These are phyloP conservation scores for Fraxinus platypoda DNA, from an alignment of 305 asterid species.

Conservation along the genomic window DNA sequence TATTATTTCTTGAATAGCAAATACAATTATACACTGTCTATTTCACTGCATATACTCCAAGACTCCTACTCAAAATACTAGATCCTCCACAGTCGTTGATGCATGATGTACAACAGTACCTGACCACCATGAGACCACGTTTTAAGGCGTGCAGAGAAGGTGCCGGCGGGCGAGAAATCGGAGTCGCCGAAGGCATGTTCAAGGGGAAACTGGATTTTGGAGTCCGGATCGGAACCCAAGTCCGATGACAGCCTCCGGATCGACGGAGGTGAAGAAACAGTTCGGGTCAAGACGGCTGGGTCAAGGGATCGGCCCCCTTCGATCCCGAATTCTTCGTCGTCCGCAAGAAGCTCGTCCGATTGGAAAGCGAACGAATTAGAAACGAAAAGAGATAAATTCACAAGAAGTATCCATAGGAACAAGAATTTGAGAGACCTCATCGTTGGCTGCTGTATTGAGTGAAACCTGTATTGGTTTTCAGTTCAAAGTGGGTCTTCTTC, in stretches of 20 bases:
- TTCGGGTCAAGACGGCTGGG: slow-evolving; percentile 28
- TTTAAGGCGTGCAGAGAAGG: slow-evolving; percentile 84
- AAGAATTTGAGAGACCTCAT: slow-evolving; percentile 25
- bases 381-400: slow-evolving; percentile 17
- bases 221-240: slow-evolving; percentile 63
- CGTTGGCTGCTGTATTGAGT: slow-evolving; percentile 5
- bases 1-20: not conserved
- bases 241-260: slow-evolving; percentile 45
- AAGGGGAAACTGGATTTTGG: slow-evolving; percentile 70
- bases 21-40: not conserved
- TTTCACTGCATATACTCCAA: not conserved
- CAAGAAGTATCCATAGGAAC: slow-evolving; percentile 15
- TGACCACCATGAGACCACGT: slow-evolving; percentile 70
- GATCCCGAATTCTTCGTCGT: slow-evolving; percentile 86
- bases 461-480: not conserved
- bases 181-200: slow-evolving; percentile 92
- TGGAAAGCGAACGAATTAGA: slow-evolving; percentile 55
- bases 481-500: not conserved
- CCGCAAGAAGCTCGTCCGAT: slow-evolving; percentile 82
- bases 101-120: slow-evolving; percentile 38
- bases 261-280: slow-evolving; percentile 33
- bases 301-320: slow-evolving; percentile 59
- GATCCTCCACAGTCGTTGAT: not conserved
- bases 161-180: slow-evolving; percentile 78
- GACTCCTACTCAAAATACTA: not conserved